Evolutionary conservation across 768 basidiomycete genomes (phyloP).

Genomic region (Thelephora ganbajun): DNA sequence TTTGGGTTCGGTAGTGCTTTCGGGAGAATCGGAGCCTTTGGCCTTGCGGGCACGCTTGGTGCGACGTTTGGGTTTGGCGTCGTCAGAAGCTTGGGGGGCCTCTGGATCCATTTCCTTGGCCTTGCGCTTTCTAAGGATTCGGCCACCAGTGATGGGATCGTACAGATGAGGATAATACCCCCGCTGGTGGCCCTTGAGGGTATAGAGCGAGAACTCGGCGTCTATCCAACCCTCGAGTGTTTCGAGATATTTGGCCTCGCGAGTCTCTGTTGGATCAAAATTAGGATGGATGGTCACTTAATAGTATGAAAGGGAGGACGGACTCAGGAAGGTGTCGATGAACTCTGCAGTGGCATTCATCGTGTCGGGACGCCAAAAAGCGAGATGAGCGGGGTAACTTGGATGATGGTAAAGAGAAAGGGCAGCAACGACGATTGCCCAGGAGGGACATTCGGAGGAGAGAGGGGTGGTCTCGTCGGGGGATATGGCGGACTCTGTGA

Average conservation of each 20-base stretch:
- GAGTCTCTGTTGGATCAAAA: neutral
- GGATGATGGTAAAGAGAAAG: neutral
- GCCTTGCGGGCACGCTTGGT: too few species aligned
- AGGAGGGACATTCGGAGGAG: neutral
- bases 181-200: neutral
- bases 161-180: neutral
- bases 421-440: neutral
- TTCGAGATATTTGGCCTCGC: neutral
- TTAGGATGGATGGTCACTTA: neutral
- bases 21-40: too few species aligned
- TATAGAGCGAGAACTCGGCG: neutral
- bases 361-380: neutral
- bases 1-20: too few species aligned
- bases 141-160: neutral
- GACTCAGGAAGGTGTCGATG: neutral
- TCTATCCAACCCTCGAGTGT: neutral
- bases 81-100: too few species aligned
- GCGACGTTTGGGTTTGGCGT: too few species aligned
- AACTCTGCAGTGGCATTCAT: neutral
- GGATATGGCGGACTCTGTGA: neutral
- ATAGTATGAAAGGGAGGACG: neutral
- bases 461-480: neutral
- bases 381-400: neutral
- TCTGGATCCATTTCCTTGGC: neutral
- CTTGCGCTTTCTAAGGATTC: neutral